Conservation (phyloP, 1,139 yeast species). For the Yamadazyma kanchanaburiensis region DNA sequence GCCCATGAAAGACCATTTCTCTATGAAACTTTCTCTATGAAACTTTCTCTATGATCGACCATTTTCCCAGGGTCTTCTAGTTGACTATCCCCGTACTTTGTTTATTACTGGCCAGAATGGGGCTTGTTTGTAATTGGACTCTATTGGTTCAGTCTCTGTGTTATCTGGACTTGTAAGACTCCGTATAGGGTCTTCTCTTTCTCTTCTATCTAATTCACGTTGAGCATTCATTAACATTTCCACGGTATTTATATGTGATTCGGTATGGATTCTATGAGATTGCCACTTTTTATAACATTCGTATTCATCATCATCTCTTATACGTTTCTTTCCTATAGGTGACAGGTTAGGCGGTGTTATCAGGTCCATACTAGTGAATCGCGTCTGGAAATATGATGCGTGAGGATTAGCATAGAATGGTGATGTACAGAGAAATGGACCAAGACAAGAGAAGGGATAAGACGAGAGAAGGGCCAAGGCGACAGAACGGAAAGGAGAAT, state of each 20-base stretch:
- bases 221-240: slow-evolving; percentile 28
- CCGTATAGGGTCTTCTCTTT: background rate
- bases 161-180: background rate
- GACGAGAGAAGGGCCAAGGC: background rate
- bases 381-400: background rate
- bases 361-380: background rate
- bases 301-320: slow-evolving; percentile 7
- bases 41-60: no score
- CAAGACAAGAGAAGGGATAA: background rate
- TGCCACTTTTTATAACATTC: slow-evolving; percentile 20
- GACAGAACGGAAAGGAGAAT: background rate
- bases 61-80: background rate
- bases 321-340: slow-evolving; percentile 8
- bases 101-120: slow-evolving; percentile 28
- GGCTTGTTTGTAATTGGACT: slow-evolving; percentile 17
- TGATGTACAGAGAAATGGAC: background rate
- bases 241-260: slow-evolving; percentile 28
- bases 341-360: slow-evolving; percentile 10
- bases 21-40: no score
- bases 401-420: background rate
- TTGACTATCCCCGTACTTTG: background rate
- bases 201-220: slow-evolving; percentile 11
- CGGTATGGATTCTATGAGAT: slow-evolving; percentile 24
- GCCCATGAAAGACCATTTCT: no score
- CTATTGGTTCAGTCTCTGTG: slow-evolving; percentile 1